Evolutionary conservation across 352 stramenopile genomes (phyloP), one percentile per base, ranked within the genome.

Genomic region (Phytophthora ohioensis): DNA sequence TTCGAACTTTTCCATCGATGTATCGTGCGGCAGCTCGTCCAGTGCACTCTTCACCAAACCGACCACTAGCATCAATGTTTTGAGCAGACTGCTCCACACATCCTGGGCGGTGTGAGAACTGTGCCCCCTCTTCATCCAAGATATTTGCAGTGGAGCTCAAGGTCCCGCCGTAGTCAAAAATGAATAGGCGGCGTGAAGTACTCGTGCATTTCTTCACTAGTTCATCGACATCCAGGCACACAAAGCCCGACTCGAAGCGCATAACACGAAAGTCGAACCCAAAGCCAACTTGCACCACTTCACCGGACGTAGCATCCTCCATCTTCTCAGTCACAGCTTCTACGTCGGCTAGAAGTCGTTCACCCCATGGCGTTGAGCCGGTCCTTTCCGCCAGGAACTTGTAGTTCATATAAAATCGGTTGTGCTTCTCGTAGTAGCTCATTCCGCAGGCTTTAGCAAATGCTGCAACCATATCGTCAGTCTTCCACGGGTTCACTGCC

Each of bases 81-180:
- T 47, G 51, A 53, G 21, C 43, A 51, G 45, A 42, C 21, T 59
- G 55, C 36, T 71, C 58, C 45, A 51, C 45, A 36, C 53, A 63
- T 27, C 49, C 57, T 27, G 15, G 17, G n/a, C 48, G 47, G 13
- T 63, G 55, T 30, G 62, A 69, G 13, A 57, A 77, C 32, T 70
- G 66, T 0, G 54, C 91, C 73, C 67, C 97, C 90, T 91, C 84
- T 64, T 91, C 82, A 47, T 91, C 83, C 55, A 93, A 70, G 17
- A 92, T 78, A 35, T 79, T 85, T 10, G 81, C 76, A 32, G 87
- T 92, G 53, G 80, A 87, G 64, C 83, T 93, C 42, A 99, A 91
- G 12, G 98, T 99, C 42, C 98, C 98, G 43, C 97, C 97, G 62
- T 99, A 99, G 75, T 99, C 98, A 39, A 99, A 88, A 46, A 99